Percentiles rank a stretch among this genome's conserved stretches.
These are phyloP conservation scores for Rhynchospora pubera DNA, from an alignment of 176 grass and related monocot species.

Conservation along the genomic window DNA sequence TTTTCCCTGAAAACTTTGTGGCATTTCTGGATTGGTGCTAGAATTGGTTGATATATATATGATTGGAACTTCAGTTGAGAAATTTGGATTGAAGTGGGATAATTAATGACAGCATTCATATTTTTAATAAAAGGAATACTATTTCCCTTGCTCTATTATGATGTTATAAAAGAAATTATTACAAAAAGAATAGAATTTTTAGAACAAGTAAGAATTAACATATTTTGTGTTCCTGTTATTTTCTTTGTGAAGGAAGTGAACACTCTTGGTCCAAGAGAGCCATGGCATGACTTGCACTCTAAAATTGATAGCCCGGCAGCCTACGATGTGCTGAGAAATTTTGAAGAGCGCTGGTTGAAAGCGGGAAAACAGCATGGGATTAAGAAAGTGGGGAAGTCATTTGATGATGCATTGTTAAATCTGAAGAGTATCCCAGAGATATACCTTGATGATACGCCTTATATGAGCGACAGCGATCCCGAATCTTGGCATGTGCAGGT, in stretches of 20 bases:
- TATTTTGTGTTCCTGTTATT: not conserved
- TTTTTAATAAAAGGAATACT: no score
- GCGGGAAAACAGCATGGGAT: constrained; percentile 71
- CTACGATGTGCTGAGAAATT: constrained; percentile 84
- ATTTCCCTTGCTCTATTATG: no score
- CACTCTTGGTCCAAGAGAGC: constrained; percentile 74
- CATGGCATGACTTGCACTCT: constrained; percentile 98
- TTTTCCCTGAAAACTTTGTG: no score
- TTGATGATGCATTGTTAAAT: constrained; percentile 68
- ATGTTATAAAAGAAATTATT: no score
- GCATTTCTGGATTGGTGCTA: no score
- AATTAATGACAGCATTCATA: no score
- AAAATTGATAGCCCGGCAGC: constrained; percentile 83
- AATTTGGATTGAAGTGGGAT: no score
- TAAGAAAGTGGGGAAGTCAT: constrained; percentile 55
- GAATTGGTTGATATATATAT: no score
- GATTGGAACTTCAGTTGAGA: no score
- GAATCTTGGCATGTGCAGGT: constrained; percentile 98
- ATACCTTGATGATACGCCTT: constrained; percentile 31
- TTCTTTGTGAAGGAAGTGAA: not conserved
- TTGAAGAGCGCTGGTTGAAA: constrained; percentile 89
- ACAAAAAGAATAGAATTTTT: no score
- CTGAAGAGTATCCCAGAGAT: constrained; percentile 63
- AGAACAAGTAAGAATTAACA: not conserved
- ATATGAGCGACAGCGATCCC: constrained; percentile 66